Percentiles rank a stretch among this genome's conserved stretches.
phyloP scores from a whole-genome alignment of 441 rosid genomes.

The Bruguiera hainesii region DNA sequence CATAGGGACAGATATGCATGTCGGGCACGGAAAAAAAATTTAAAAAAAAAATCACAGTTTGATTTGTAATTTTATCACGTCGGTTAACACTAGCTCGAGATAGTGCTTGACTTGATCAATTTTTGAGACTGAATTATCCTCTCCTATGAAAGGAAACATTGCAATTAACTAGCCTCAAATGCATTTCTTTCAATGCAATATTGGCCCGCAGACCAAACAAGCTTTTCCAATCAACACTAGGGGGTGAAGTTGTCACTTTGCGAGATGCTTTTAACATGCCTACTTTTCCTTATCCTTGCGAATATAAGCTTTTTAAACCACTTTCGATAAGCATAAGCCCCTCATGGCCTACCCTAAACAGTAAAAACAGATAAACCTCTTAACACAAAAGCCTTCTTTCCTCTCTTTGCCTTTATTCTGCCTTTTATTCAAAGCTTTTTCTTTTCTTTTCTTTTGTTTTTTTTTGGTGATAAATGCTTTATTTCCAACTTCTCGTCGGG shows the following conservation, averaged over 20 bases:
- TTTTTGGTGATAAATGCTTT: not conserved
- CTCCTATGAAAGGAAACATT: too few species aligned
- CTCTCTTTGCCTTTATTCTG: not conserved
- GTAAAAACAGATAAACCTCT: too few species aligned
- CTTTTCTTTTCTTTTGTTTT: not conserved
- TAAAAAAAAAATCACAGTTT: not conserved
- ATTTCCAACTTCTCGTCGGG: constrained; percentile 2
- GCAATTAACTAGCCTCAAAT: too few species aligned
- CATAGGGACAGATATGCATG: not conserved
- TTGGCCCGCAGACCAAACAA: too few species aligned
- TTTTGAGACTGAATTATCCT: not conserved
- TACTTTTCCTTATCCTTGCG: not conserved
- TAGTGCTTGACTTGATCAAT: not conserved
- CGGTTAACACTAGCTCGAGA: not conserved
- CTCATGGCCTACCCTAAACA: not conserved
- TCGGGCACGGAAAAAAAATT: not conserved
- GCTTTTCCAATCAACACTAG: too few species aligned
- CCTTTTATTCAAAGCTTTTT: not conserved
- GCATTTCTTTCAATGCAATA: too few species aligned
- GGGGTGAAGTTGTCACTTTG: too few species aligned
- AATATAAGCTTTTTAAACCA: not conserved
- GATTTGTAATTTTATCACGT: not conserved
- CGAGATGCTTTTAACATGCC: too few species aligned
- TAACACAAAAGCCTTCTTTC: not conserved
- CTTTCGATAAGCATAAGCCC: not conserved